Evolutionary conservation across 257 asterid species (phyloP), one percentile per base, ranked within the genome.

Genomic region (Euphrasia confusa): DNA sequence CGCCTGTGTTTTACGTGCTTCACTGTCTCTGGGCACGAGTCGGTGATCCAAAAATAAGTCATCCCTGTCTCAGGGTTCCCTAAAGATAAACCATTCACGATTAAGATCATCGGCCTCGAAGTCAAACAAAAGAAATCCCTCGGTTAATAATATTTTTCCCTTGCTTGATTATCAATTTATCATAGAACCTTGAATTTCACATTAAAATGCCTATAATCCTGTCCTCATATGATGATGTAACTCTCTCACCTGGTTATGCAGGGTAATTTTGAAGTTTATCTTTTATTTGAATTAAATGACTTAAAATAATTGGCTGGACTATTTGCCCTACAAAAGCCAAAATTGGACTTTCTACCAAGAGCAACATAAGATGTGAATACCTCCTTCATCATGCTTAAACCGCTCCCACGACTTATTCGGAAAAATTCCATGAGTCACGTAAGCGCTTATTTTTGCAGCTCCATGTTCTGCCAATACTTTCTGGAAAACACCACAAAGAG

Each of bases 401-500:
- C 94, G 88, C 75, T 86, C 76, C 98, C 98, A 91, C 4, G 96
- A 79, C 69, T 80, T 81, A 32, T 91, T 88, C 12, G 98, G 98
- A 48, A 88, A 91, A 64, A 91, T 91, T 44, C 96, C 98, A 53
- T 91, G 98, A 0, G 94, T 88, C 75, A 91, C 96, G 50, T 85
- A 91, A 50, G 98, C 98, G 78, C 98, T 90, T 59, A 88, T 68
- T 66, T 80, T 85, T 35, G 78, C 26, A 67, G 96, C 98, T 69
- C 96, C 98, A 48, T 88, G 95, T 63, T 80, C 84, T 39, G 98
- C 95, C 95, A 91, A 71, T 74, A 91, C 83, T 91, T 91, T 91
- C 98, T 91, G 83, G 30, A 45, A 66, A 58, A 63, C n/a, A 2
- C 14, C 9, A 28, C 40, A 53, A 15, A 64, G 45, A 37, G 45